Evolutionary conservation across 2,329 filamentous ascomycete species (phyloP).

Genomic region (Beauveria varroae): DNA sequence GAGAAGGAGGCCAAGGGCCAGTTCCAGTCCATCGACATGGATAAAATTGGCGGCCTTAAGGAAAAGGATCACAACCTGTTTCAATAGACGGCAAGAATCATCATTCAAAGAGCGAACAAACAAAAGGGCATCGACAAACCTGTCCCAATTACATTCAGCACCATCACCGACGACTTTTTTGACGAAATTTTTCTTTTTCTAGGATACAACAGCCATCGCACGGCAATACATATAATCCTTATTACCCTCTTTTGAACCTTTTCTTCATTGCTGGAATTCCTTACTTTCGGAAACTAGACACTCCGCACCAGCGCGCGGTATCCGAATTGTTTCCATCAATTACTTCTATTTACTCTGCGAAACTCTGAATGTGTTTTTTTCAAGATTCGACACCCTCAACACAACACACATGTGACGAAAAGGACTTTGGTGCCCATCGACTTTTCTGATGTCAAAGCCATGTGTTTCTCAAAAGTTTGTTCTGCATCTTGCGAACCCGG

Average conservation of each 20-base stretch:
- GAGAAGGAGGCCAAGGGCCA: slow-evolving; percentile 70
- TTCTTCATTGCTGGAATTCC: background rate
- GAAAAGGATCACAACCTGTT: slow-evolving; percentile 61
- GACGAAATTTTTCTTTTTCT: slow-evolving; percentile 13
- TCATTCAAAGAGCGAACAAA: background rate
- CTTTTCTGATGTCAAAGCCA: background rate
- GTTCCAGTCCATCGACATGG: slow-evolving; percentile 91
- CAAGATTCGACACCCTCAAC: background rate
- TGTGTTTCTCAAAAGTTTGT: background rate
- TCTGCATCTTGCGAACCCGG: background rate
- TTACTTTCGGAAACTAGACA: background rate
- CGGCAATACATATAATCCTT: slow-evolving; percentile 9
- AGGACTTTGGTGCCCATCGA: background rate
- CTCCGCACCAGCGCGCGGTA: background rate
- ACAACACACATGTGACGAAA: background rate
- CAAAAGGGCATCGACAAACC: background rate
- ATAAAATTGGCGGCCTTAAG: slow-evolving; percentile 87
- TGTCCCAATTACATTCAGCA: slow-evolving; percentile 9
- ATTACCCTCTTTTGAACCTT: slow-evolving; percentile 9
- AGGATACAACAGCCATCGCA: slow-evolving; percentile 9
- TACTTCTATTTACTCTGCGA: background rate
- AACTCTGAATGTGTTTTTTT: background rate
- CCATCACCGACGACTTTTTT: slow-evolving; percentile 7
- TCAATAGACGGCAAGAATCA: slow-evolving; percentile 22
- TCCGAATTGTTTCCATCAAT: background rate